Conservation (phyloP, 2,329 filamentous ascomycete species). For the Fusarium palustre region DNA sequence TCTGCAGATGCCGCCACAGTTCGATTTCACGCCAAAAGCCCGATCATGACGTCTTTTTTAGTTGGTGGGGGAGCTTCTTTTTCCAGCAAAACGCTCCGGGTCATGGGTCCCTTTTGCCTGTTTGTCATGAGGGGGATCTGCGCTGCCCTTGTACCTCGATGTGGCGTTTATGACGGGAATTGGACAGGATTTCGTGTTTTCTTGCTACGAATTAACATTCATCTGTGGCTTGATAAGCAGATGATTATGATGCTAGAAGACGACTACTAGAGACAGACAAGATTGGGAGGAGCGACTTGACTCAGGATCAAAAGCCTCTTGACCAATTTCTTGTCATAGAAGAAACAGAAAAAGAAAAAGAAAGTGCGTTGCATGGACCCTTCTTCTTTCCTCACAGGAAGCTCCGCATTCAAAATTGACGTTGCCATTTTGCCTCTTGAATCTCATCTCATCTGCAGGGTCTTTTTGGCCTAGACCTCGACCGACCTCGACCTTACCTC, state of each 20-base stretch:
- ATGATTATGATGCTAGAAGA: neutral
- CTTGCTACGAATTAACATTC: constrained; percentile 5
- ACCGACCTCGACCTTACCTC: constrained; percentile 10
- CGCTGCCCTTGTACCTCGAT: constrained; percentile 27
- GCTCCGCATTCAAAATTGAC: constrained; percentile 21
- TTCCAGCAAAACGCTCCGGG: constrained; percentile 18
- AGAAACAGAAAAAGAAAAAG: neutral
- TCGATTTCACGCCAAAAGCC: constrained; percentile 31
- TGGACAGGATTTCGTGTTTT: constrained; percentile 9
- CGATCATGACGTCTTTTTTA: constrained; percentile 34
- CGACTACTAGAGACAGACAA: neutral
- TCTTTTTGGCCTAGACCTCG: constrained; percentile 10
- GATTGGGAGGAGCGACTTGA: neutral
- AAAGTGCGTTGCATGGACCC: neutral
- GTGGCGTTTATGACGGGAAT: constrained; percentile 29
- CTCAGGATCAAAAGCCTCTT: neutral
- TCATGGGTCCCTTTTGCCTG: constrained; percentile 30
- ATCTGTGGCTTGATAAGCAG: constrained; percentile 28
- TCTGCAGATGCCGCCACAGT: neutral
- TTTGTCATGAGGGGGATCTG: constrained; percentile 40
- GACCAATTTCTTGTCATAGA: constrained; percentile 6
- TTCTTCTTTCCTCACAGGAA: neutral
- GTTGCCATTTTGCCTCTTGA: constrained; percentile 17
- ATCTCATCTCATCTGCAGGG: constrained; percentile 23
- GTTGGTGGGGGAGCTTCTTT: constrained; percentile 17